Conservation (phyloP, 345 rosid species). For the Pistacia atlantica region DNA sequence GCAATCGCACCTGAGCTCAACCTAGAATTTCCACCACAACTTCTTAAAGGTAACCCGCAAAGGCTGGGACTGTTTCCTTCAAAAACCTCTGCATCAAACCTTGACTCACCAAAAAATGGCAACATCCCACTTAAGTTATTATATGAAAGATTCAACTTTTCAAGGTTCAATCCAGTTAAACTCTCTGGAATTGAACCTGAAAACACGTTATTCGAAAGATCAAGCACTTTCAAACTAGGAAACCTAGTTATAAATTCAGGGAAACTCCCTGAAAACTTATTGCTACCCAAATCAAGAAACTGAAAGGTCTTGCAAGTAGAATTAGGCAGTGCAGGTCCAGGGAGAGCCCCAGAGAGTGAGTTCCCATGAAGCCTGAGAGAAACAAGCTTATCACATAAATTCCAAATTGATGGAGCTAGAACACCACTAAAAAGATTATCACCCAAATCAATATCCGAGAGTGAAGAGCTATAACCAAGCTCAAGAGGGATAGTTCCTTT, state of each 20-base stretch:
- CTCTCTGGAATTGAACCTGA: conserved; percentile 72
- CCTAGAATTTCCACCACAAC: conserved; percentile 61
- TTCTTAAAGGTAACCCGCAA: conserved; percentile 80
- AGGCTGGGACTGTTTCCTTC: conserved; percentile 83
- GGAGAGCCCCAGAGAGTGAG: conserved; percentile 61
- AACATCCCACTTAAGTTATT: conserved; percentile 83
- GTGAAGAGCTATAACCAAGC: conserved; percentile 88
- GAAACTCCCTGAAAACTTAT: conserved; percentile 76
- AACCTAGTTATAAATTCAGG: conserved; percentile 75
- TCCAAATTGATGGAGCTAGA: conserved; percentile 88
- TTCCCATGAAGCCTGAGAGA: conserved; percentile 71
- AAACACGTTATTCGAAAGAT: conserved; percentile 73
- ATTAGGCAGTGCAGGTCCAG: conserved; percentile 84
- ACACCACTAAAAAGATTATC: conserved; percentile 60
- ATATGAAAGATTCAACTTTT: conserved; percentile 79
- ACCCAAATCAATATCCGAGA: conserved; percentile 79
- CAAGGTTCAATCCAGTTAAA: conserved; percentile 54
- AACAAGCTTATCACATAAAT: conserved; percentile 77
- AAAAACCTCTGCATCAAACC: conserved; percentile 65
- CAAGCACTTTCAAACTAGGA: conserved; percentile 67
- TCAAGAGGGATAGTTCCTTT: conserved; percentile 83
- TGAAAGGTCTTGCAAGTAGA: conserved; percentile 69
- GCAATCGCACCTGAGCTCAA: conserved; percentile 90
- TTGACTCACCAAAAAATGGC: conserved; percentile 66
- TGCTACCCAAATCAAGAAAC: conserved; percentile 78